These are phyloP conservation scores for Leishmania mexicana DNA, from an alignment of 208 protist species.

Conservation along the genomic window DNA sequence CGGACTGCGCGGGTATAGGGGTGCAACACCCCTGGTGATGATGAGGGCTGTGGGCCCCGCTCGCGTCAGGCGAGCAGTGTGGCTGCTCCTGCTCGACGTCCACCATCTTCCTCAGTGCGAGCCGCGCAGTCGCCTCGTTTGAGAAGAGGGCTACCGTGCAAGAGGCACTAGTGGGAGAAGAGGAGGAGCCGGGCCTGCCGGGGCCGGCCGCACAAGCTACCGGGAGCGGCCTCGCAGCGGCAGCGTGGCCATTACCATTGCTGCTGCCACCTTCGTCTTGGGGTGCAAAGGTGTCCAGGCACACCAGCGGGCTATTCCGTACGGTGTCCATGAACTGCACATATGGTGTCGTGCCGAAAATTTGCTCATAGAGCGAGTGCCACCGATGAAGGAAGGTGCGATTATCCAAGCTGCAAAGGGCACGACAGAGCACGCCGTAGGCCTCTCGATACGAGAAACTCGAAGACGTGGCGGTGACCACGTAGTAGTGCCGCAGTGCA, in stretches of 20 bases:
- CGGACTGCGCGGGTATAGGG: background rate
- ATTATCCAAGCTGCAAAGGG: slow-evolving; percentile 37
- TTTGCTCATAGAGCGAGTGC: slow-evolving; percentile 48
- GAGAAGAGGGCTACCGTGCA: slow-evolving; percentile 31
- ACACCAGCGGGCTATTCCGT: slow-evolving; percentile 18
- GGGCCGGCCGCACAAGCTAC: too few species aligned
- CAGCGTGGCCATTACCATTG: background rate
- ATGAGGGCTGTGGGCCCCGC: background rate
- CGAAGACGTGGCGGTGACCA: slow-evolving; percentile 31
- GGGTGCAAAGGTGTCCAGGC: background rate
- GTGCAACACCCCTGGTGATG: slow-evolving; percentile 7
- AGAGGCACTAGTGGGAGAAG: background rate
- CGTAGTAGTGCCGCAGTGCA: slow-evolving; percentile 51
- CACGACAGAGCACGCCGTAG: slow-evolving; percentile 57
- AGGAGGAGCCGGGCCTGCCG: background rate
- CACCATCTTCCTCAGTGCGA: slow-evolving; percentile 23
- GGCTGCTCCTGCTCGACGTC: background rate
- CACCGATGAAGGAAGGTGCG: slow-evolving; percentile 43
- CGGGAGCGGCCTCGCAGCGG: background rate
- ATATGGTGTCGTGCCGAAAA: slow-evolving; percentile 51
- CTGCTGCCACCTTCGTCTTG: background rate
- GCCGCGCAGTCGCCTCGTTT: slow-evolving; percentile 50
- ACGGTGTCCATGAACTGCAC: slow-evolving; percentile 56
- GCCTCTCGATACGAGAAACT: slow-evolving; percentile 46
- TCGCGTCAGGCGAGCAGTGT: too few species aligned